Percentiles rank a stretch among this genome's conserved stretches.
Conservation (phyloP, 306 rosid species). For the Glycyrrhiza uralensis region DNA sequence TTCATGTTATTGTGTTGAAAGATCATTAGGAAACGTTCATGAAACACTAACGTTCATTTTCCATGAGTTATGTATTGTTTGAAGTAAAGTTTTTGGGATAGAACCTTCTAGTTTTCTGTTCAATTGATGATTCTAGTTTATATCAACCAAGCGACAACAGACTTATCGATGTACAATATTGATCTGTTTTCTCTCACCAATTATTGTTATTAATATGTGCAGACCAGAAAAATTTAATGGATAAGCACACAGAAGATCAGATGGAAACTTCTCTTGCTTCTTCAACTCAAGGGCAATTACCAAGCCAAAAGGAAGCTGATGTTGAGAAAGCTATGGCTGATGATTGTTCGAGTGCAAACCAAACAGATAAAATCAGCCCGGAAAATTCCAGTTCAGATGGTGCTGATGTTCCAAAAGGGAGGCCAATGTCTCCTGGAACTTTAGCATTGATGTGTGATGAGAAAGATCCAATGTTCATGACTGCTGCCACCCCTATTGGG, state of each 20-base stretch:
- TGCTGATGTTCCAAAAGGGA: conserved; percentile 61
- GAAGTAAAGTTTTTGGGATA: conserved; percentile 10
- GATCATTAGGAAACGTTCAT: not conserved
- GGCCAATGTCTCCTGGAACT: conserved; percentile 98
- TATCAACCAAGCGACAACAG: conserved; percentile 12
- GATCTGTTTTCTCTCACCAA: conserved; percentile 26
- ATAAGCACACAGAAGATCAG: conserved; percentile 61
- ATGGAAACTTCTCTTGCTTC: conserved; percentile 69
- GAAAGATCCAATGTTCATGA: conserved; percentile 90
- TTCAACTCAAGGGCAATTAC: conserved; percentile 68
- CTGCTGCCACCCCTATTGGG: conserved; percentile 67
- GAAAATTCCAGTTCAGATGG: conserved; percentile 79
- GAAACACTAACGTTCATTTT: not conserved
- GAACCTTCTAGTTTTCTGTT: conserved; percentile 16
- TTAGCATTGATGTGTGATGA: conserved; percentile 99
- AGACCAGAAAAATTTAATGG: conserved; percentile 66
- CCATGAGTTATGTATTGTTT: not conserved
- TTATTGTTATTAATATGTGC: conserved; percentile 28
- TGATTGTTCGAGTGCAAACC: conserved; percentile 81
- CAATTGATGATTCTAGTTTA: conserved; percentile 15
- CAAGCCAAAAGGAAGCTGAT: conserved; percentile 51
- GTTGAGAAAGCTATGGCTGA: conserved; percentile 65
- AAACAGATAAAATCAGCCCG: conserved; percentile 57
- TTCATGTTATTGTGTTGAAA: not conserved
- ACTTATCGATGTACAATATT: not conserved